phyloP scores from a whole-genome alignment of 306 rosid species.

The Fragaria iinumae region DNA sequence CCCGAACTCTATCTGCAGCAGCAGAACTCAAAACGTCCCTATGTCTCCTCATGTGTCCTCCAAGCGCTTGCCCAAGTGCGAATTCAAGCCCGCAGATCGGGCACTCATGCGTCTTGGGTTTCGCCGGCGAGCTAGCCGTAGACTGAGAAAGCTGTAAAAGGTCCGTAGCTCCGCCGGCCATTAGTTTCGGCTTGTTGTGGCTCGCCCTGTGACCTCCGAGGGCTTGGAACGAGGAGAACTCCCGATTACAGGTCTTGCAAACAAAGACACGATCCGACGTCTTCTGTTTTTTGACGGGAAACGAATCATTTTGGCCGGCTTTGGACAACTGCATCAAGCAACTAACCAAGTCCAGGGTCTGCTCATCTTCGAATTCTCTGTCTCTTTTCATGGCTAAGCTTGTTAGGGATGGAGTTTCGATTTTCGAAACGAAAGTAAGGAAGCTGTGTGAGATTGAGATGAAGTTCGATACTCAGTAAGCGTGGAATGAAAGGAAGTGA shows the following conservation, averaged over 20 bases:
- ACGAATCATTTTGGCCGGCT: constrained; percentile 31
- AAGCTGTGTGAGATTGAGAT: not conserved
- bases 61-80: constrained; percentile 31
- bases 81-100: constrained; percentile 58
- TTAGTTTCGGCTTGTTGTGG: constrained; percentile 51
- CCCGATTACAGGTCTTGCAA: constrained; percentile 65
- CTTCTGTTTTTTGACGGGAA: not conserved
- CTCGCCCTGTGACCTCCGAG: constrained; percentile 75
- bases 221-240: constrained; percentile 64
- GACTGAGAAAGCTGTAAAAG: not conserved
- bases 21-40: constrained; percentile 9
- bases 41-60: constrained; percentile 64
- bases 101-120: constrained; percentile 49
- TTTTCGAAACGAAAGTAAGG: not conserved
- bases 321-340: constrained; percentile 52
- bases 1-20: not conserved
- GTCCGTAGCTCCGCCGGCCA: not conserved
- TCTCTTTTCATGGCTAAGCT: constrained; percentile 48
- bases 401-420: not conserved
- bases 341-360: constrained; percentile 22
- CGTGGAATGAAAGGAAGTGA: not conserved
- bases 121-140: not conserved
- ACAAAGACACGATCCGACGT: constrained; percentile 26
- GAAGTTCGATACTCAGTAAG: not conserved
- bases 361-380: constrained; percentile 24